Evolutionary conservation across 768 basidiomycete genomes (phyloP).

Genomic region (Gloeophyllum trabeum): DNA sequence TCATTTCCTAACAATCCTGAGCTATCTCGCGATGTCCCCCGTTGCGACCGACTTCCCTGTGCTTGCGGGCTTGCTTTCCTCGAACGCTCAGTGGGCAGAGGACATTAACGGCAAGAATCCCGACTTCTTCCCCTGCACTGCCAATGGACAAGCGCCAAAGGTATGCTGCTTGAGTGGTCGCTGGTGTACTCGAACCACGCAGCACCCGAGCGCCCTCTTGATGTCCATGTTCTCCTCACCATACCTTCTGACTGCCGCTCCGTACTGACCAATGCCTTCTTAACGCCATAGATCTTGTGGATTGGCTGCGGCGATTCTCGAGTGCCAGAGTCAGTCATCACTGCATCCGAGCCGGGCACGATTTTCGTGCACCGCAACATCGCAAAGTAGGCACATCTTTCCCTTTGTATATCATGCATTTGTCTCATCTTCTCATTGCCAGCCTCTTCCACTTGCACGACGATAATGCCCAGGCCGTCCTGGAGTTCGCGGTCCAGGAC

Average conservation of each 20-base stretch:
- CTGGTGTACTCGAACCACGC: too few species aligned
- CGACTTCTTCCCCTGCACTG: slow-evolving; percentile 47
- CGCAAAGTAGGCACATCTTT: slow-evolving; percentile 53
- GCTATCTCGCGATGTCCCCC: not conserved
- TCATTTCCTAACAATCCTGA: too few species aligned
- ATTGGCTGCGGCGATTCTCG: slow-evolving; percentile 80
- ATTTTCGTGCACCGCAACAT: slow-evolving; percentile 83
- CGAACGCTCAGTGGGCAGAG: slow-evolving; percentile 63
- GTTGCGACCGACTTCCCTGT: not conserved
- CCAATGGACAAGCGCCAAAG: slow-evolving; percentile 60
- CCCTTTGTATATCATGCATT: too few species aligned
- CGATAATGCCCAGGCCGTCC: slow-evolving; percentile 23
- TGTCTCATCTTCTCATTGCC: too few species aligned
- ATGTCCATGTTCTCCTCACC: too few species aligned
- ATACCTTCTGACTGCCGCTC: not conserved
- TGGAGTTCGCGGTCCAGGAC: slow-evolving; percentile 22
- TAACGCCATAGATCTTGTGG: slow-evolving; percentile 50
- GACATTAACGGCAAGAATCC: slow-evolving; percentile 44
- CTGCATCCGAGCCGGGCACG: slow-evolving; percentile 61
- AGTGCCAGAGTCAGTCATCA: slow-evolving; percentile 70
- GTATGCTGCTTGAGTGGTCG: slow-evolving; percentile 69
- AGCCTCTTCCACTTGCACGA: slow-evolving; percentile 25
- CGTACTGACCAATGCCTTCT: not conserved
- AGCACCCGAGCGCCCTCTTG: too few species aligned
- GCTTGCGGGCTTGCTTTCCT: slow-evolving; percentile 24